Evolutionary conservation across 2,329 filamentous ascomycete species (phyloP).

Genomic region (Clarireedia monteithiana): DNA sequence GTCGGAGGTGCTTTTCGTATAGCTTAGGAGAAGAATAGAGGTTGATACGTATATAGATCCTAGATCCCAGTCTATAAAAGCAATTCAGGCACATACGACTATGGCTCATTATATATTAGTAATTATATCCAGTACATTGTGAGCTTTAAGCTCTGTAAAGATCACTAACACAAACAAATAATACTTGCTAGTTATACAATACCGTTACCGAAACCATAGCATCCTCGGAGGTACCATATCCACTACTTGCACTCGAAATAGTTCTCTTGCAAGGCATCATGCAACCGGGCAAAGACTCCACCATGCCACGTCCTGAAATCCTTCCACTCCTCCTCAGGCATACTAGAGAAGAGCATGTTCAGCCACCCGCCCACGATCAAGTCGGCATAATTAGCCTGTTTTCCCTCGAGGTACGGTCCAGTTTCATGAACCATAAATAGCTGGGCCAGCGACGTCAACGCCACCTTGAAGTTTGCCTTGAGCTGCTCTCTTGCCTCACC

Average conservation of each 20-base stretch:
- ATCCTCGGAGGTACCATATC: too few relatives aligned
- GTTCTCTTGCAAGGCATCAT: constrained; percentile 11
- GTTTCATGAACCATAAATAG: constrained; percentile 27
- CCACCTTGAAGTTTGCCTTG: constrained; percentile 23
- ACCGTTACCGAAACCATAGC: neutral
- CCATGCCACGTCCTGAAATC: constrained; percentile 11
- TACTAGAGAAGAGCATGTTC: constrained; percentile 24
- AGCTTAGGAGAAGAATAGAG: too few relatives aligned
- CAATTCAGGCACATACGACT: too few relatives aligned
- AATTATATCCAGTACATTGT: too few relatives aligned
- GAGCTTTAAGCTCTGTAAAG: too few relatives aligned
- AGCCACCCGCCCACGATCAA: constrained; percentile 36
- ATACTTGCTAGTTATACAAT: too few relatives aligned
- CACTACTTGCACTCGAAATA: constrained; percentile 6
- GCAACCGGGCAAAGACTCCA: constrained; percentile 9
- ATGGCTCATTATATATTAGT: too few relatives aligned
- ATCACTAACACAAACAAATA: too few relatives aligned
- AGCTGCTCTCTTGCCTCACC: neutral
- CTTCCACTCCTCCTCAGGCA: constrained; percentile 10
- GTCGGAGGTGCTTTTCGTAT: too few relatives aligned
- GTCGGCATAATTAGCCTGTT: constrained; percentile 35
- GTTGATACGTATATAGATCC: too few relatives aligned
- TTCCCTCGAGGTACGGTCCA: constrained; percentile 23
- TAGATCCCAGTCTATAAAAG: too few relatives aligned
- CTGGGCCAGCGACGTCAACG: constrained; percentile 29